Percentiles rank a stretch among this genome's conserved stretches.
These are phyloP conservation scores for Batkoa obscura DNA, from an alignment of 371 early-diverging fungal species.

Conservation along the genomic window DNA sequence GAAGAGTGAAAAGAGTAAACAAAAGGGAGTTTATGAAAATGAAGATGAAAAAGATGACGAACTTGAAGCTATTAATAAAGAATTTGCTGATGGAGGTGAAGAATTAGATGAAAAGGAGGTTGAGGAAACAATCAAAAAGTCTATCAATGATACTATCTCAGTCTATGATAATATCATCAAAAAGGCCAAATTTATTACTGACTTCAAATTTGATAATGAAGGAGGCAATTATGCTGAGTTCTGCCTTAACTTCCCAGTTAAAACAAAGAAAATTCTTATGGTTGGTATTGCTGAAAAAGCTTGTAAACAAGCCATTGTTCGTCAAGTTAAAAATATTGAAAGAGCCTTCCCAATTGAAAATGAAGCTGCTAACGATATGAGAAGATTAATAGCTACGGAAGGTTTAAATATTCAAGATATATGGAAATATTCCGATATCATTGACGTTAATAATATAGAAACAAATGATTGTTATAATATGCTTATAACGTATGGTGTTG, in stretches of 20 bases:
- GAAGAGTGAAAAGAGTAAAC: constrained; percentile 27
- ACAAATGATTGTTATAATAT: constrained; percentile 97
- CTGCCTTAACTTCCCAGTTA: constrained; percentile 57
- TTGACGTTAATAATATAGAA: constrained; percentile 72
- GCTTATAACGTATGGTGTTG: constrained; percentile 91
- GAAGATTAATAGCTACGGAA: constrained; percentile 46
- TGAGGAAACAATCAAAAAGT: constrained; percentile 6
- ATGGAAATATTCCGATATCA: constrained; percentile 55
- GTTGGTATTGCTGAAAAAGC: constrained; percentile 62
- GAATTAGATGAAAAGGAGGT: constrained; percentile 17
- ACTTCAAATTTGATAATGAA: constrained; percentile 40
- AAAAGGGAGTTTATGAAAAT: constrained; percentile 53
- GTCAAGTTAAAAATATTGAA: constrained; percentile 68
- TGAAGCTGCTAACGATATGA: constrained; percentile 52
- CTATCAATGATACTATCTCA: background rate
- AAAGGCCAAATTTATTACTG: background rate
- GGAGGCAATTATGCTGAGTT: constrained; percentile 64
- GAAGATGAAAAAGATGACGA: constrained; percentile 26
- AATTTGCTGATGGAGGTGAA: constrained; percentile 13
- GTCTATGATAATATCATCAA: background rate
- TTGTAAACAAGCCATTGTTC: constrained; percentile 45
- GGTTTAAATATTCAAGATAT: constrained; percentile 84
- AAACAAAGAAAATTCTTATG: constrained; percentile 86
- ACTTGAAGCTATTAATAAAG: constrained; percentile 5
- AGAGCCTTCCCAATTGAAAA: constrained; percentile 56